Evolutionary conservation across 2,329 filamentous ascomycete genomes (phyloP).

Genomic region (Aspergillaceae sp.): DNA sequence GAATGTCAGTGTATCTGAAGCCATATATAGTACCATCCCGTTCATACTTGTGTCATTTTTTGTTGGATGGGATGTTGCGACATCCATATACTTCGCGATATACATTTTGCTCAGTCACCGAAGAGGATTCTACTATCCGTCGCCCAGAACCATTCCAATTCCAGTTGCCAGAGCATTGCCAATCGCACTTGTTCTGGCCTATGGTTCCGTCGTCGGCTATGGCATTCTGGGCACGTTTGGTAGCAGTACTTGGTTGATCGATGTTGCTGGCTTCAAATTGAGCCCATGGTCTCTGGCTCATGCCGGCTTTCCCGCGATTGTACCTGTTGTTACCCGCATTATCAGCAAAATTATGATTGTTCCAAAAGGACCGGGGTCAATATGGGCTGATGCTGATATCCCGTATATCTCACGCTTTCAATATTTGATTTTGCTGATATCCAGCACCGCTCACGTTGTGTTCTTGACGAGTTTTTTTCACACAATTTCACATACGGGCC

Average conservation of each 20-base stretch:
- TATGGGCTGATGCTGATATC: conserved; percentile 2
- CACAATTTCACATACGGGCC: no score
- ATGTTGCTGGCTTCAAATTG: neutral
- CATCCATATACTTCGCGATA: conserved; percentile 5
- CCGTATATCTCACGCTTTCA: conserved; percentile 4
- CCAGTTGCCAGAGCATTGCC: conserved; percentile 3
- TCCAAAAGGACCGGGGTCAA: neutral
- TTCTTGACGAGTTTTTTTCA: neutral
- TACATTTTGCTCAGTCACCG: conserved; percentile 3
- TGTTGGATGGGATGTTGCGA: conserved; percentile 1
- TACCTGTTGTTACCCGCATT: neutral
- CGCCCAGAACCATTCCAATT: conserved; percentile 3
- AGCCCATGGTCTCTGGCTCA: neutral
- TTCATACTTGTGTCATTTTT: conserved; percentile 1
- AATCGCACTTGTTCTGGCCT: conserved; percentile 1
- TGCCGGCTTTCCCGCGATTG: conserved; percentile 1
- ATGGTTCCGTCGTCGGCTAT: neutral
- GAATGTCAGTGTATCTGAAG: no score
- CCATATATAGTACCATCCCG: conserved; percentile 1
- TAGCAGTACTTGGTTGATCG: no score
- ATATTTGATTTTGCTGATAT: neutral
- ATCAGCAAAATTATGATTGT: no score
- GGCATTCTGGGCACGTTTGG: neutral
- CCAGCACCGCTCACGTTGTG: conserved; percentile 1
- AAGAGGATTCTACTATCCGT: conserved; percentile 7